phyloP scores from a whole-genome alignment of 345 rosid species.

The Microcos paniculata region DNA sequence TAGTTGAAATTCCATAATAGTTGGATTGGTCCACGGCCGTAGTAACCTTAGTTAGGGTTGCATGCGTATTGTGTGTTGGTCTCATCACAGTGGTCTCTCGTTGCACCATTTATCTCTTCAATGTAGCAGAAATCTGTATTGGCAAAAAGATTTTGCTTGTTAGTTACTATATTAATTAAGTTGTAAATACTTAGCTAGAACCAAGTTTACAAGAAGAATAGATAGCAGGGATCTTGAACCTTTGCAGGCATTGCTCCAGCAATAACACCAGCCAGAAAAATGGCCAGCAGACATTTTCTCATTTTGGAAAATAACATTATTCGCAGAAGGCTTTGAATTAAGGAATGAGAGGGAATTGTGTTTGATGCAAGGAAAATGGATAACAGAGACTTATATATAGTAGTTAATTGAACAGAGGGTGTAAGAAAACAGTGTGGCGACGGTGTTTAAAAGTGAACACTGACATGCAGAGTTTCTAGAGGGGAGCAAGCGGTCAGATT shows the following conservation, averaged over 20 bases:
- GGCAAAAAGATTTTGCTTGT: background rate
- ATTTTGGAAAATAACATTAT: background rate
- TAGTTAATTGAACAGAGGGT: too few species aligned
- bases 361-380: background rate
- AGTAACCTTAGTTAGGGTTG: slow-evolving; percentile 49
- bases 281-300: background rate
- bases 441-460: background rate
- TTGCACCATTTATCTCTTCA: slow-evolving; percentile 53
- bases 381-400: too few species aligned
- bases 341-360: background rate
- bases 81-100: slow-evolving; percentile 44
- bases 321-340: background rate
- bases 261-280: background rate
- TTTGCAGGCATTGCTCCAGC: background rate
- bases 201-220: slow-evolving; percentile 32
- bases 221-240: slow-evolving; percentile 23
- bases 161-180: too few species aligned
- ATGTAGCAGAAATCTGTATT: slow-evolving; percentile 53
- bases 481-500: background rate
- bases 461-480: background rate
- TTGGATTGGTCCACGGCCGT: slow-evolving; percentile 67
- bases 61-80: slow-evolving; percentile 48
- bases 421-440: too few species aligned
- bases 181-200: too few species aligned
- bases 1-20: slow-evolving; percentile 71